phyloP scores from a whole-genome alignment of 2,329 filamentous ascomycete species.

The Penicillium digitatum region DNA sequence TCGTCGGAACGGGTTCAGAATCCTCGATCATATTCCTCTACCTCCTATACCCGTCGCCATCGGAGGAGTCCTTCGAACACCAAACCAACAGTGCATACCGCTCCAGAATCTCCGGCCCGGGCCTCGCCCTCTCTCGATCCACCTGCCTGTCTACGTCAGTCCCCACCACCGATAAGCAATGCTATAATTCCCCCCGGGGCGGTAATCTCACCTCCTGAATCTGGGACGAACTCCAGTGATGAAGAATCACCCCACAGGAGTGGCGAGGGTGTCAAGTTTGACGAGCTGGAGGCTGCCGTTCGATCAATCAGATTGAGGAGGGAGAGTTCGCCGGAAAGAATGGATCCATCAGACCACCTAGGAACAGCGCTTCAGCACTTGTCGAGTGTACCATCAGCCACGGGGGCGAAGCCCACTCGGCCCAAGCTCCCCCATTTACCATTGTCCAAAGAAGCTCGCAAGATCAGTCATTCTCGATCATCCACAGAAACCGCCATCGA shows the following conservation, averaged over 20 bases:
- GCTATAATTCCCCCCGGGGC: conserved; percentile 75
- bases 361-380: conserved; percentile 14
- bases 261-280: conserved; percentile 47
- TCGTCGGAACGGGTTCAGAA: conserved; percentile 44
- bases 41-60: conserved; percentile 60
- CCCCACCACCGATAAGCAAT: conserved; percentile 75
- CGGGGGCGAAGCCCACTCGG: not conserved
- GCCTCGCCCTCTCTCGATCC: conserved; percentile 32
- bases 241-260: conserved; percentile 53
- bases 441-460: conserved; percentile 54
- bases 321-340: conserved; percentile 31
- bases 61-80: conserved; percentile 55
- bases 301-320: conserved; percentile 62
- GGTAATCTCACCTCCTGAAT: conserved; percentile 88
- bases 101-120: conserved; percentile 25
- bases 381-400: conserved; percentile 28
- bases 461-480: conserved; percentile 59
- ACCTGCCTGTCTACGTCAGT: conserved; percentile 68
- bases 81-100: conserved; percentile 32
- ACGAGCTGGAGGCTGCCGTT: conserved; percentile 76
- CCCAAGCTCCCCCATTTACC: conserved; percentile 31
- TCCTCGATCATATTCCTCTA: conserved; percentile 56
- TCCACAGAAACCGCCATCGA: conserved; percentile 54
- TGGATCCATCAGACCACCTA: conserved; percentile 13
- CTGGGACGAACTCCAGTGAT: conserved; percentile 73